Base-by-base conservation (phyloP, 2,329 filamentous ascomycete species). In the Diaporthe helianthi region DNA sequence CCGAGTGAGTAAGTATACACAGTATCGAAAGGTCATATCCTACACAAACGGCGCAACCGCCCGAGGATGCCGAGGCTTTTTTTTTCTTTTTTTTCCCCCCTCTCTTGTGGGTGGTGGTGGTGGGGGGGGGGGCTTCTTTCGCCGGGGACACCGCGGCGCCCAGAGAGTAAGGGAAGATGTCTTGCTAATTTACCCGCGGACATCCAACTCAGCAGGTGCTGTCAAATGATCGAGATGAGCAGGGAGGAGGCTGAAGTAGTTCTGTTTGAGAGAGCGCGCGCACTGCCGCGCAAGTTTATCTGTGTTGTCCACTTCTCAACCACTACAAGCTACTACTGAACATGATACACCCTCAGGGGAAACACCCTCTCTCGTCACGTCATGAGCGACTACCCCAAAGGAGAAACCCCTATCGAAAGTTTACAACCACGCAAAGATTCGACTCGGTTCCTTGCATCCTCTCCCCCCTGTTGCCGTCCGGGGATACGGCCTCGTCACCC, bases 401-500 rank as follows among this genome's bases (percentile, higher is more conserved):
- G 17, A 19, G 13, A 3, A 6, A 3, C 55, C 58, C 58, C 41
- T 61, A 22, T 47, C 41, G 38, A 46, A 31, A n/a, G 41, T 26
- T 22, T 26, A 12, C 36, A 60, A 31, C 19, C 38, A 46, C 26
- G 38, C 55, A 61, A 33, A 46, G 41, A 19, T 41, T 41, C 41
- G 41, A 61, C 19, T 47, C 58, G 19, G 41, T 7, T 38, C 22
- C 53, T 15, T n/a, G 5, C 15, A n/a, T n/a, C 0, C 13, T 5
- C 36, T 15, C 36, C 17, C 55, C 38, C 17, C 12, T 61, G 29
- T 33, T 9, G 10, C 22, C 29, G n/a, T n/a, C 26, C 22, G 41
- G 26, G 3, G 41, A n/a, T 38, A 24, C 41, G 17, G 19, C 41
- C 41, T 61, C 41, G 38, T 67, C 38, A 67, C 64, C 64, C 81